Conservation (phyloP, 495 filamentous ascomycete genomes). For the Xylaria flabelliformis region DNA sequence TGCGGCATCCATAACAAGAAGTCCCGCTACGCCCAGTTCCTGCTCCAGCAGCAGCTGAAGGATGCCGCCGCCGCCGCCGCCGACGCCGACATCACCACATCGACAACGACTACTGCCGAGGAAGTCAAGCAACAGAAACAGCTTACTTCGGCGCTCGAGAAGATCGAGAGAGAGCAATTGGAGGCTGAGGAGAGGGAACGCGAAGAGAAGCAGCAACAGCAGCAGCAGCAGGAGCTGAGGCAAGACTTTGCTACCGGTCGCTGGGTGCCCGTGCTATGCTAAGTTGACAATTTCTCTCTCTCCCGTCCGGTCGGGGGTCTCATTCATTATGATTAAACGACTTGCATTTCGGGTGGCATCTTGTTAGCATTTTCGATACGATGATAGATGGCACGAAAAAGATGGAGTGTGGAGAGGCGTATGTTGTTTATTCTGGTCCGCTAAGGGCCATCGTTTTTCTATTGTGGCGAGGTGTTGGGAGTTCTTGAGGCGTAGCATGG, state of each 20-base stretch:
- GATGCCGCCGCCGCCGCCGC: too few species aligned
- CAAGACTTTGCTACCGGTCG: constrained; percentile 19
- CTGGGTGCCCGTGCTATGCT: constrained; percentile 6
- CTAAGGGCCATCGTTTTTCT: neutral
- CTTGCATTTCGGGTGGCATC: constrained; percentile 16
- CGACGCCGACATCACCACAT: too few species aligned
- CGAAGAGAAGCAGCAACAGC: neutral
- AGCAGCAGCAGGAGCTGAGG: constrained; percentile 12
- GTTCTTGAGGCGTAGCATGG: constrained; percentile 15
- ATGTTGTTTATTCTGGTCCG: neutral
- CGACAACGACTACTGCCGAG: constrained; percentile 27
- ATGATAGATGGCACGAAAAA: neutral
- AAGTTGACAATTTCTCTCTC: neutral
- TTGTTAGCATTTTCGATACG: constrained; percentile 5
- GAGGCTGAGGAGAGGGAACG: constrained; percentile 20
- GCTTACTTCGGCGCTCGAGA: constrained; percentile 26
- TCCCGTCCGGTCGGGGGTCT: neutral
- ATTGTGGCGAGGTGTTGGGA: constrained; percentile 15
- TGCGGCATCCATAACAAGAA: constrained; percentile 98
- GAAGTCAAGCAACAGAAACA: constrained; percentile 38
- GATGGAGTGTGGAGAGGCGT: neutral
- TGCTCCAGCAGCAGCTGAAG: constrained; percentile 76
- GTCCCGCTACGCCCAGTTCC: constrained; percentile 86
- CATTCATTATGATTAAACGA: constrained; percentile 9
- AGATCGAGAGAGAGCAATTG: constrained; percentile 14